Conservation (phyloP, 441 rosid species). For the Gossypium lobatum region DNA sequence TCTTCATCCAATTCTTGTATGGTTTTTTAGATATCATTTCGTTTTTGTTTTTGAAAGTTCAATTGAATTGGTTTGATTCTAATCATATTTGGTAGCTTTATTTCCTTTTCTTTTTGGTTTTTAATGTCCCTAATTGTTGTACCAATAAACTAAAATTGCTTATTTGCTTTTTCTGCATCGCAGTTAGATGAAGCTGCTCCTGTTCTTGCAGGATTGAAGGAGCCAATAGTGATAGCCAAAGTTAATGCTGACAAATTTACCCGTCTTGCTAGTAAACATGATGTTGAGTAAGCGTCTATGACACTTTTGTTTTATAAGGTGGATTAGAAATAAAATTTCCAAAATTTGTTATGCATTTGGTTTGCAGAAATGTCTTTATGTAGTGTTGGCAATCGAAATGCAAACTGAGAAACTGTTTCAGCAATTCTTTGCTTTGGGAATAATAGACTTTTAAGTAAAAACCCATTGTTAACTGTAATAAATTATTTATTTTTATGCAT, state of each 20-base stretch:
- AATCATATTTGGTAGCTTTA: background rate
- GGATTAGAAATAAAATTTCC: background rate
- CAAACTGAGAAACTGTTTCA: background rate
- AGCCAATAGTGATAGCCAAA: conserved; percentile 69
- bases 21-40: background rate
- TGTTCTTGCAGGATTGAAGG: conserved; percentile 49
- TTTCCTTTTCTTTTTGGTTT: background rate
- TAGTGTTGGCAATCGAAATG: background rate
- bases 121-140: background rate
- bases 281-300: conserved; percentile 48
- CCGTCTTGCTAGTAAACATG: conserved; percentile 58
- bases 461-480: background rate
- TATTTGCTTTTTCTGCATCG: background rate
- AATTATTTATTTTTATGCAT: background rate
- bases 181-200: conserved; percentile 88
- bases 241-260: conserved; percentile 67
- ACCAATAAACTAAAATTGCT: background rate
- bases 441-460: background rate
- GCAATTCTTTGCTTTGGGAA: background rate
- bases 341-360: background rate
- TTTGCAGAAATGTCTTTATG: background rate
- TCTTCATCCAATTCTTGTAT: background rate
- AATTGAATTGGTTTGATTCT: background rate
- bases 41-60: background rate
- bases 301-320: background rate